Conservation (phyloP, 1,284 basidiomycete species). For the Pseudozyma sp. region DNA sequence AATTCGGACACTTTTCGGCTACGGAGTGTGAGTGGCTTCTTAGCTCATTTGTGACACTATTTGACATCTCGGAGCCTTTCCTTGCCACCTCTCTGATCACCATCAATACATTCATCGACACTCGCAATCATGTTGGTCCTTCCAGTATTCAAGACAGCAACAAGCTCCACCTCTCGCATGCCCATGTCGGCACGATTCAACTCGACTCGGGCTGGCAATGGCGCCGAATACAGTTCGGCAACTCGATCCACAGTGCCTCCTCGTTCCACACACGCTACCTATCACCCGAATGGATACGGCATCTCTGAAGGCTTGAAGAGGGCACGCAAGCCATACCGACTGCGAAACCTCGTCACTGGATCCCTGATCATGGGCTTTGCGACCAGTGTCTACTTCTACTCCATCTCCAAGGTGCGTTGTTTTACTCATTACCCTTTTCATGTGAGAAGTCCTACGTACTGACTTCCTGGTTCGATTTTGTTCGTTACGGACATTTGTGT, state of each 20-base stretch:
- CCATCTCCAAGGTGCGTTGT: slow-evolving; percentile 73
- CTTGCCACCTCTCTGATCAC: slow-evolving; percentile 5
- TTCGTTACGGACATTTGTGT: not conserved
- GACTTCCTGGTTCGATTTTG: not conserved
- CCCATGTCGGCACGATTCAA: slow-evolving; percentile 19
- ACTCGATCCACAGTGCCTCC: slow-evolving; percentile 45
- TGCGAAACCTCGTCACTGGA: slow-evolving; percentile 84
- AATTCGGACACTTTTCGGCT: slow-evolving; percentile 2
- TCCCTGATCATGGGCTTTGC: slow-evolving; percentile 79
- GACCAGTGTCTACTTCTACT: slow-evolving; percentile 89
- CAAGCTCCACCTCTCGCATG: slow-evolving; percentile 5
- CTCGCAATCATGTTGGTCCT: slow-evolving; percentile 13
- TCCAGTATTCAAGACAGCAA: slow-evolving; percentile 14
- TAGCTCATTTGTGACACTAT: slow-evolving; percentile 4
- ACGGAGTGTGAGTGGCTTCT: slow-evolving; percentile 3
- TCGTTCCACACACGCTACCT: slow-evolving; percentile 54
- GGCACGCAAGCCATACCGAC: slow-evolving; percentile 83
- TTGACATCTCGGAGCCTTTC: not conserved
- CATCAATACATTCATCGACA: slow-evolving; percentile 1
- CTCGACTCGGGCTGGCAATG: slow-evolving; percentile 32
- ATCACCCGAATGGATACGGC: slow-evolving; percentile 58
- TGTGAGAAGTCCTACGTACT: not conserved
- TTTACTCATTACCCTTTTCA: not conserved
- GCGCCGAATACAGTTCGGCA: slow-evolving; percentile 29
- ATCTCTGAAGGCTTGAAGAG: slow-evolving; percentile 75